Conservation (phyloP, 1,284 basidiomycete genomes). For the Ganoderma resinaceum region DNA sequence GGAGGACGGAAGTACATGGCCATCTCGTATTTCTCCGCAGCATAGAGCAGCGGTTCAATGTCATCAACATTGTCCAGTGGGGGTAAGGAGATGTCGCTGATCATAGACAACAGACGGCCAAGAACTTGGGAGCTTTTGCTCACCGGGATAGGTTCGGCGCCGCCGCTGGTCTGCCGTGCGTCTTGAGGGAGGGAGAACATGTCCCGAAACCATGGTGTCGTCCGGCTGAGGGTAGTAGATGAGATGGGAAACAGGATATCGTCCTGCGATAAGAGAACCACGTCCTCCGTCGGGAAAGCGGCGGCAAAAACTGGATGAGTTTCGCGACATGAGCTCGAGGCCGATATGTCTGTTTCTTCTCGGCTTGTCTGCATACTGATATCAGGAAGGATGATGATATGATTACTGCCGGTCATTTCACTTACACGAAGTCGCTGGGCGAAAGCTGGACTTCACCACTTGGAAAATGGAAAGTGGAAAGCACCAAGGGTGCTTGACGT, state of each 20-base stretch:
- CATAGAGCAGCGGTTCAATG: slow-evolving; percentile 58
- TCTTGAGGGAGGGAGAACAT: slow-evolving; percentile 60
- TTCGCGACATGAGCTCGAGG: neutral
- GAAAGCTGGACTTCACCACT: neutral
- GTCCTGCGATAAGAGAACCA: slow-evolving; percentile 50
- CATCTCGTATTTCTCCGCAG: slow-evolving; percentile 73
- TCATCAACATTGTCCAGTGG: slow-evolving; percentile 52
- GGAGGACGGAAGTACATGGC: slow-evolving; percentile 59
- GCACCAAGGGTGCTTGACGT: neutral
- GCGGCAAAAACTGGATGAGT: slow-evolving; percentile 3
- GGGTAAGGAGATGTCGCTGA: slow-evolving; percentile 58
- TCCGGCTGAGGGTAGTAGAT: slow-evolving; percentile 58
- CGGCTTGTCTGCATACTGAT: neutral
- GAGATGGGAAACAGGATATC: slow-evolving; percentile 58
- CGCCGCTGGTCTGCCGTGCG: slow-evolving; percentile 39
- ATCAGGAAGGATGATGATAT: neutral
- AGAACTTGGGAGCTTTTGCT: slow-evolving; percentile 58
- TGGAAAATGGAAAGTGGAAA: neutral
- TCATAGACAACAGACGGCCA: slow-evolving; percentile 59
- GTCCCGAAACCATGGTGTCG: slow-evolving; percentile 62
- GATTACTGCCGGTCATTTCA: neutral
- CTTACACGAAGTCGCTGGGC: neutral
- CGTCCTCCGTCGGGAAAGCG: slow-evolving; percentile 47
- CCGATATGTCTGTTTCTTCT: neutral
- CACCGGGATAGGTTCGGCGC: slow-evolving; percentile 52